Base-by-base conservation (phyloP, 2,329 filamentous ascomycete species). In the Cladosporium sp. region DNA sequence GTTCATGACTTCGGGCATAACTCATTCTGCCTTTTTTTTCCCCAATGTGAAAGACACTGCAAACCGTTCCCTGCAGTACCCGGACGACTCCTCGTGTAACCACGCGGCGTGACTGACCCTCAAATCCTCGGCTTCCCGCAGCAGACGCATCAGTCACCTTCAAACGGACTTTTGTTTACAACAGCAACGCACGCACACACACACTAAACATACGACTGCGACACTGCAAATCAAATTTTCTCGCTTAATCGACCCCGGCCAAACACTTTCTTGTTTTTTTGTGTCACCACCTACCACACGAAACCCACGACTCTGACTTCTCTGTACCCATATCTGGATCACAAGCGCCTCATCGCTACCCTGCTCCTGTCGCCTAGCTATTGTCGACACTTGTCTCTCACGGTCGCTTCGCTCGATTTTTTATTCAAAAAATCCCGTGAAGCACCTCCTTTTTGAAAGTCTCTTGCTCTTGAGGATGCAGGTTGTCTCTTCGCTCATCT, bases 81-180 rank as follows among this genome's bases (percentile, higher is more conserved):
- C 40, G 8, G 40, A 12, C 40, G 40, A 46, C 40, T 8, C 40
- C 40, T 46, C 10, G n/a, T 46, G 40, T 46, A 46, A 46, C 40
- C 40, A n/a, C 40, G 40, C 40, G 40, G n/a, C 40, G 40, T 46
- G n/a, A 46, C 40, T 21, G 40, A 2, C 8, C n/a, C n/a, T 46
- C 40, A 46, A 46, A 29, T 23, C 26, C 21, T 52, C 49, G 49
- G 49, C 49, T 52, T 26, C 49, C n/a, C 40, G 40, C 40, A 46
- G 40, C 40, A 46, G 40, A 21, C 7, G 23, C 40, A n/a, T 46
- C 40, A 46, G 52, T 55, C 52, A 55, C 52, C 31, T 33, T 55
- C 52, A 55, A 55, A 55, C 52, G 52, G n/a, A 33, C 1, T 55
- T 55, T 11, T 55, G 52, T 55, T 55, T 55, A 55, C 52, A 31